Base-by-base conservation (phyloP, 768 basidiomycete species). In the Auricularia auricula-judae region DNA sequence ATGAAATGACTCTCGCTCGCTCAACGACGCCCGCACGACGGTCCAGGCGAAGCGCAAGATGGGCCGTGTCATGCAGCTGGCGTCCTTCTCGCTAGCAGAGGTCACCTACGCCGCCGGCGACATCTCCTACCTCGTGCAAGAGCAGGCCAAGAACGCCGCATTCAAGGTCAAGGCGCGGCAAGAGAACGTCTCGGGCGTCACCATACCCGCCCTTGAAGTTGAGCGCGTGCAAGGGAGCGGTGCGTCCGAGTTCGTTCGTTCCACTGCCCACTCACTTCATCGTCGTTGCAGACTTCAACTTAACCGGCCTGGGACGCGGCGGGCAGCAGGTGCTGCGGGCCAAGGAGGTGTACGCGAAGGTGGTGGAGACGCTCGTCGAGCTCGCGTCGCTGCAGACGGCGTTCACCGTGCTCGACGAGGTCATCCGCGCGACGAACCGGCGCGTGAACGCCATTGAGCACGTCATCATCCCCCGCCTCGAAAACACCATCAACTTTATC, bases 361-460 rank as follows among this genome's bases (percentile, higher is more conserved):
- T 97, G 1, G 86, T 98, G 33, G 95, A 96, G 75, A 97, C 95
- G 3, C 82, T 99, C 34, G 96, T 99, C 44, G 96, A 99, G 75
- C 84, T 99, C 39, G 97, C 97, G 1, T 96, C 93, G 12, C 79
- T 99, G 51, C 90, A 98, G 77, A 98, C 97, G 0, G 97, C 97
- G 3, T 99, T 99, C 78, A 96, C 88, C 65, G 98, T 98, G 69
- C 84, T 99, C 44, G 97, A 99, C 76, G 97, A 98, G 76, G 97
- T 98, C 66, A 99, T 99, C 71, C 90, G 93, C 59, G 93, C 95
- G n/a, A 98, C 97, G 43, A 99, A 98, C 75, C 90, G 97, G 62
- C 87, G 97, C 67, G 97, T 99, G 51, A 99, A 99, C 72, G 97
- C 97, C 2, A 96, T 99, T 68, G 97, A 98, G 71, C 93, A 99